Conservation (phyloP, 768 basidiomycete genomes). For the Boletus sensibilis region DNA sequence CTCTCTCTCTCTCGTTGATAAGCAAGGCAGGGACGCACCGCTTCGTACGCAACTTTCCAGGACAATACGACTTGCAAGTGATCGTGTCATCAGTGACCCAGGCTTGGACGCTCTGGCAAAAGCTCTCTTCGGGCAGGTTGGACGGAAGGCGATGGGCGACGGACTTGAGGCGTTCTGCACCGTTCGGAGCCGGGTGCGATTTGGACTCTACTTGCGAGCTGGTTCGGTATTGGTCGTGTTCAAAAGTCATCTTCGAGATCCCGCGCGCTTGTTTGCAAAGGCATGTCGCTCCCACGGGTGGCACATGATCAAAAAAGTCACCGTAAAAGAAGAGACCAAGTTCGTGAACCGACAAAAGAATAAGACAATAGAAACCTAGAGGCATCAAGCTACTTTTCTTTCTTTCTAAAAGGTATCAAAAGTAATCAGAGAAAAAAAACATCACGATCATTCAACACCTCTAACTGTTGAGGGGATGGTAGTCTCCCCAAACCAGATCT, state of each 20-base stretch:
- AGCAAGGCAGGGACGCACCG: slow-evolving; percentile 50
- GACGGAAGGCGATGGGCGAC: slow-evolving; percentile 87
- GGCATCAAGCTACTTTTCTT: slow-evolving; percentile 1
- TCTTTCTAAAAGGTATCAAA: slow-evolving; percentile 8
- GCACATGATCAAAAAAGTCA: background rate
- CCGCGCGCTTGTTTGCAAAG: background rate
- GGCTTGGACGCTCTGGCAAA: slow-evolving; percentile 85
- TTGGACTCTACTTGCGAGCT: slow-evolving; percentile 30
- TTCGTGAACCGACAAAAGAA: slow-evolving; percentile 3
- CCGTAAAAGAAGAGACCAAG: background rate
- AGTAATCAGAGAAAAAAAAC: background rate
- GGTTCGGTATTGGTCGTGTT: slow-evolving; percentile 16
- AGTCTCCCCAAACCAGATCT: too few relatives aligned
- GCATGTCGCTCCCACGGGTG: slow-evolving; percentile 7
- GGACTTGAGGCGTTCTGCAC: slow-evolving; percentile 73
- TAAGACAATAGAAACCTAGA: slow-evolving; percentile 22
- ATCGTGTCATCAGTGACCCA: slow-evolving; percentile 82
- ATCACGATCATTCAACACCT: slow-evolving; percentile 9
- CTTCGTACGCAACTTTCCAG: slow-evolving; percentile 64
- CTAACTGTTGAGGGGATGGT: background rate
- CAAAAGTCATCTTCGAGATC: background rate
- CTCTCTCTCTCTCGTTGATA: background rate
- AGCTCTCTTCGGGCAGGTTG: slow-evolving; percentile 86
- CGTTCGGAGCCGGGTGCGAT: slow-evolving; percentile 27
- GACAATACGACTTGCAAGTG: slow-evolving; percentile 63